Evolutionary conservation across 495 filamentous ascomycete species (phyloP), one percentile per base, ranked within the genome.

Genomic region (Podospora pseudoanserina): DNA sequence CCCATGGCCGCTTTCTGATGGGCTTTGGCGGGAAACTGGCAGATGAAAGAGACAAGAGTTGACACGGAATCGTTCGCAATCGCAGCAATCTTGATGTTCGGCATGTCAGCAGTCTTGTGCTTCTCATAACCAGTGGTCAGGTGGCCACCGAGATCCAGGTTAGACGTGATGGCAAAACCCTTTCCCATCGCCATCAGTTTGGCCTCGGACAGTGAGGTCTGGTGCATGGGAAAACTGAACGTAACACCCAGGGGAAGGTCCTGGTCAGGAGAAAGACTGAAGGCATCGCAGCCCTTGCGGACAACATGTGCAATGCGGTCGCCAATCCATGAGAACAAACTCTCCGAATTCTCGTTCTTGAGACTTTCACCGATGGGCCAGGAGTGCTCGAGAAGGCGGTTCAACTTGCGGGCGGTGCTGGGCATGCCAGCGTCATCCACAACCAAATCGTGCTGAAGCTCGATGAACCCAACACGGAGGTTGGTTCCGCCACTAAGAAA

Each of bases 131-230:
- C 92, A 55, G 81, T 78, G 2, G 87, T 74, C 15, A 96, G 81
- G 67, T 91, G 88, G 19, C 86, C 84, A 11, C 86, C 88, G 16
- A 96, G 86, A 70, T 94, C 87, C 27, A 92, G 81, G 55, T 90
- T 85, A 2, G 87, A 88, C 0, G 86, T 88, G 58, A 94, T 90
- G 32, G 90, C 88, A 70, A 94, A 96, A 26, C 92, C 92, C 79
- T 96, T 94, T 32, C 92, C 92, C 91, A 94, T 94, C 5, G 89
- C 85, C 89, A 93, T 92, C 54, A 96, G 78, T 5, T 88, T 90
- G 11, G 92, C 92, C 68, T 92, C 86, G 18, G 89, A 83, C 60
- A 94, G 81, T 26, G 89, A 88, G 66, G 85, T 84, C 83, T 96
- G 92, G 74, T 88, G 86, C 79, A 94, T 93, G 15, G 92, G 91